Conservation (phyloP, 345 rosid species). For the Pistacia atlantica region DNA sequence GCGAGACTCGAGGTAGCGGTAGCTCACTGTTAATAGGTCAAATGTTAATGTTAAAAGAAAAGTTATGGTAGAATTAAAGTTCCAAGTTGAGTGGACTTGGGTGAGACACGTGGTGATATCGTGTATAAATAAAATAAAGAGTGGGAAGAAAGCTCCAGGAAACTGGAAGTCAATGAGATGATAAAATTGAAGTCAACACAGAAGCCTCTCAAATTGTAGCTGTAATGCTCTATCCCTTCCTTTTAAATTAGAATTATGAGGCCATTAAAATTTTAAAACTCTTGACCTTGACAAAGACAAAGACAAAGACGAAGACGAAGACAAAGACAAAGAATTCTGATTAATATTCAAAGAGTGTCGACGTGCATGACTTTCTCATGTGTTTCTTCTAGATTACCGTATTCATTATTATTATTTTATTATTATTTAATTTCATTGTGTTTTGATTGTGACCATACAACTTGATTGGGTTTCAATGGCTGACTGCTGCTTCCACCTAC, state of each 20-base stretch:
- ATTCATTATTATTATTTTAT: background rate
- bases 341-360: background rate
- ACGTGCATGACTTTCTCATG: constrained; percentile 12
- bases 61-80: too few species aligned
- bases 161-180: background rate
- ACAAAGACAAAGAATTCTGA: background rate
- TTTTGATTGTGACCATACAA: background rate
- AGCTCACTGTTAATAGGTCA: too few species aligned
- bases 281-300: constrained; percentile 22
- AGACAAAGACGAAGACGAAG: background rate
- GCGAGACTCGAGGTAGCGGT: too few species aligned
- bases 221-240: background rate
- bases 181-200: background rate
- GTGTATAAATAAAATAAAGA: background rate
- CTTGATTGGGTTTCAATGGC: background rate
- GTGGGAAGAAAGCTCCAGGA: background rate
- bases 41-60: too few species aligned
- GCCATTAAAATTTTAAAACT: too few species aligned
- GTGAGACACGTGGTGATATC: background rate
- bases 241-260: background rate
- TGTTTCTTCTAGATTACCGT: background rate
- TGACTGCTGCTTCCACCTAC: constrained; percentile 31
- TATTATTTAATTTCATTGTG: background rate
- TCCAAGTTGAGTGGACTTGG: background rate
- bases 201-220: too few species aligned